Percentiles rank a stretch among this genome's conserved stretches.
phyloP scores from a whole-genome alignment of 129 eudicot genomes.

The Artemisia annua region DNA sequence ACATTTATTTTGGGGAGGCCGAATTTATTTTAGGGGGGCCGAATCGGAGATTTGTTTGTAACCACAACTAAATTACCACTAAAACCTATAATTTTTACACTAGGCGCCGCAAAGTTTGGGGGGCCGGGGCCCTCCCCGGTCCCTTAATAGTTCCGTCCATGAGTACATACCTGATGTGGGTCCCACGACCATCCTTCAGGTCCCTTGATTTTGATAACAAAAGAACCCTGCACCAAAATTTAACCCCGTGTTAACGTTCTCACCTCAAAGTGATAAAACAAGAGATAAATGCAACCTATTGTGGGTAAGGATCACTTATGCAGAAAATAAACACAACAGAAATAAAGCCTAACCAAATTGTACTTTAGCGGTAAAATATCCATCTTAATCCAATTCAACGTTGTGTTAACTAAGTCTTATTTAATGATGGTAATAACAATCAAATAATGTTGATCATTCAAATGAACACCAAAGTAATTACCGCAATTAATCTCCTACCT shows the following conservation, averaged over 20 bases:
- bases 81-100: too few species aligned
- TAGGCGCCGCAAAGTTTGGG: too few species aligned
- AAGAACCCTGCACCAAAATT: slow-evolving; percentile 75
- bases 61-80: too few species aligned
- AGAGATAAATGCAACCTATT: slow-evolving; percentile 7
- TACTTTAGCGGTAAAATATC: neutral
- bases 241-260: neutral
- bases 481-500: slow-evolving; percentile 3
- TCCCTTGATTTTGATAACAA: slow-evolving; percentile 84
- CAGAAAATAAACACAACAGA: neutral
- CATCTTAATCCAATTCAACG: slow-evolving; percentile 4
- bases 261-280: slow-evolving; percentile 28
- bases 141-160: too few species aligned
- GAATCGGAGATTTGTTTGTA: too few species aligned
- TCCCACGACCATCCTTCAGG: slow-evolving; percentile 98
- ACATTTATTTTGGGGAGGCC: too few species aligned
- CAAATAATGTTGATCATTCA: slow-evolving; percentile 15
- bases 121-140: too few species aligned
- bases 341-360: slow-evolving; percentile 12
- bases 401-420: slow-evolving; percentile 2
- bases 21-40: too few species aligned
- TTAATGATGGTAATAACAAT: slow-evolving; percentile 15
- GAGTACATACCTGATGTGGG: slow-evolving; percentile 70
- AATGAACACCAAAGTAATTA: slow-evolving; percentile 8
- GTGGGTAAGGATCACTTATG: neutral